Evolutionary conservation across 2,329 filamentous ascomycete species (phyloP), one percentile per base, ranked within the genome.

Genomic region (Cladosporium austrohemisphaericum): DNA sequence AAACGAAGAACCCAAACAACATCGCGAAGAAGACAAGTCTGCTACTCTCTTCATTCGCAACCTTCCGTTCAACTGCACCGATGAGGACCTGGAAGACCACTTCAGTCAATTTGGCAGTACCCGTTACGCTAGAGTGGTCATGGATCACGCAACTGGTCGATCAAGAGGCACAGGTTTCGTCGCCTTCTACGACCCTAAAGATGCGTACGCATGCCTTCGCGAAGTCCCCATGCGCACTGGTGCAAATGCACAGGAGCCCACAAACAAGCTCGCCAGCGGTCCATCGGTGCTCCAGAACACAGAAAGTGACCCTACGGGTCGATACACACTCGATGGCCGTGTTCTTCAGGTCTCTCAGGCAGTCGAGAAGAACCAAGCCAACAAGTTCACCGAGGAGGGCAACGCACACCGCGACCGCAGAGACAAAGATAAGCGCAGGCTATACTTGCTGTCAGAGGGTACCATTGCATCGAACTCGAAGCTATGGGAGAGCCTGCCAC

Each of bases 111-210:
- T 98, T 61, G 94, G 93, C 20, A 79, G 78, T n/a, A 75, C 96
- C 31, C 81, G 91, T 29, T 98, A 97, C 66, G 93, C 92, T 4
- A 81, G 94, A 56, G 84, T 96, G 8, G 94, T 98, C 29, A 80
- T 94, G 65, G 92, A 98, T 65, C 84, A 78, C 38, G 81, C 83
- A 19, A 95, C 89, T 0, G 90, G 91, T 58, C 84, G 88, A 44
- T 88, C 93, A 2, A 88, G 87, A 40, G 93, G 93, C 20, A 97
- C 92, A 25, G 93, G 86, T 3, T 98, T 98, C 62, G 92, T 97
- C 23, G 95, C 89, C 71, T 98, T 98, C 71, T 85, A 84, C 70
- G 84, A 85, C 41, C 72, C 76, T 29, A 80, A 85, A 16, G 88
- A 95, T 63, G 88, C 85, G 56, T 82, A 84, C 63, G 68, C 76